These are phyloP conservation scores for Coemansia sp. DNA, from an alignment of 192 early-diverging fungal genomes.

Conservation along the genomic window DNA sequence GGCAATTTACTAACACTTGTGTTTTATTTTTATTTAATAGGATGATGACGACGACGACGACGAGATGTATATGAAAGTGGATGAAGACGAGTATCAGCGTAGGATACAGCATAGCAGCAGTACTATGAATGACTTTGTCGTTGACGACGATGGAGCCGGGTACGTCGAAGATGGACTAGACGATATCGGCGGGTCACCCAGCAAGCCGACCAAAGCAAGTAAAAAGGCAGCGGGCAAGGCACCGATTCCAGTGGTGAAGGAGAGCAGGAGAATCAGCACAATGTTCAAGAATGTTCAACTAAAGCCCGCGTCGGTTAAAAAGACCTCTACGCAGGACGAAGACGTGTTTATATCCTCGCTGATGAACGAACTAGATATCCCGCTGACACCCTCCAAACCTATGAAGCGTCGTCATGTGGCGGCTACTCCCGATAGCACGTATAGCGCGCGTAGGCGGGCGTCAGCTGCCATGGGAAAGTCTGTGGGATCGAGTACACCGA, in stretches of 20 bases:
- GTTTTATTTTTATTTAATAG: constrained; percentile 4
- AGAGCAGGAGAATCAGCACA: constrained; percentile 22
- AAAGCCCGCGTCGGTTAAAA: constrained; percentile 6
- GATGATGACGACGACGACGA: constrained; percentile 22
- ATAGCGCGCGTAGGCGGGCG: constrained; percentile 34
- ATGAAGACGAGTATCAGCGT: constrained; percentile 49
- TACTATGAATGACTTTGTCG: constrained; percentile 46
- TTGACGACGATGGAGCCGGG: constrained; percentile 50
- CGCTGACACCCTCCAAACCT: constrained; percentile 33
- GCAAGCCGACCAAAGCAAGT: constrained; percentile 1
- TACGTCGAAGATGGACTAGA: constrained; percentile 33
- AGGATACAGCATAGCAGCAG: constrained; percentile 13
- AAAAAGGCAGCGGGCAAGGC: constrained; percentile 9
- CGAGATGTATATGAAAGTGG: constrained; percentile 40
- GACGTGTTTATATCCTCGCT: constrained; percentile 52
- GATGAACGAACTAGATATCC: constrained; percentile 42
- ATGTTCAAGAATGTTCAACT: constrained; percentile 52
- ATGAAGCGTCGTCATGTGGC: constrained; percentile 13
- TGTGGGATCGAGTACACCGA: background rate
- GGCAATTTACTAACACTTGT: background rate
- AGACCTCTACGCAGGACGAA: constrained; percentile 25
- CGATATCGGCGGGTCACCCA: constrained; percentile 30
- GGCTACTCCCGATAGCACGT: constrained; percentile 9
- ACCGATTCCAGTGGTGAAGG: background rate
- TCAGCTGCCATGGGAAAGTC: constrained; percentile 13